These are phyloP conservation scores for Calonectria hawksworthii DNA, from an alignment of 2,329 filamentous ascomycete genomes.

Conservation along the genomic window DNA sequence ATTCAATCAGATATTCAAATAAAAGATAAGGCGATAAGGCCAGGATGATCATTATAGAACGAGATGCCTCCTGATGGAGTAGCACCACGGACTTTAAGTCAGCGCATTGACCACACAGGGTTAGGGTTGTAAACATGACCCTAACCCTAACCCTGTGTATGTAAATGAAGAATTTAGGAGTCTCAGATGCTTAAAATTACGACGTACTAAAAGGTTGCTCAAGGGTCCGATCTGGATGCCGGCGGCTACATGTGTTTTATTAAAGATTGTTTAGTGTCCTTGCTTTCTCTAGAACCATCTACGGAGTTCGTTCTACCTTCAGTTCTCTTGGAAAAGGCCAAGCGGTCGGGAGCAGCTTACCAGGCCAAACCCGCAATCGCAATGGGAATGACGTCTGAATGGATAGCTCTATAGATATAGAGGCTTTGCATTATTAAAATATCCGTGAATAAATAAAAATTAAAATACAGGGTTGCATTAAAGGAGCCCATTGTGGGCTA, in stretches of 20 bases:
- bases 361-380: constrained; percentile 45
- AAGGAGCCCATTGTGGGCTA: not conserved
- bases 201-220: not conserved
- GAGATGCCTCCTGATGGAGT: not conserved
- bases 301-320: constrained; percentile 39
- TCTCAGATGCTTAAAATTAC: not conserved
- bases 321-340: constrained; percentile 38
- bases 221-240: not conserved
- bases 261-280: too few relatives aligned
- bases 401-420: too few relatives aligned
- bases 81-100: not conserved
- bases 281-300: too few relatives aligned
- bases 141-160: not conserved
- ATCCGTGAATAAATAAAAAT: not conserved
- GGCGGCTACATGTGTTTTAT: constrained; percentile 22
- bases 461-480: not conserved
- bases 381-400: constrained; percentile 43
- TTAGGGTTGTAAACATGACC: not conserved
- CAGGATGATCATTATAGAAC: not conserved
- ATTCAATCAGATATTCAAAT: too few relatives aligned
- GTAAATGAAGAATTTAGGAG: too few relatives aligned
- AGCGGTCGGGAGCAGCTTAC: constrained; percentile 37
- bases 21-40: not conserved
- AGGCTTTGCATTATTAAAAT: too few relatives aligned
- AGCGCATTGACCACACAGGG: not conserved